phyloP scores from a whole-genome alignment of 805 yeast species.

The Kodamaea restingae region DNA sequence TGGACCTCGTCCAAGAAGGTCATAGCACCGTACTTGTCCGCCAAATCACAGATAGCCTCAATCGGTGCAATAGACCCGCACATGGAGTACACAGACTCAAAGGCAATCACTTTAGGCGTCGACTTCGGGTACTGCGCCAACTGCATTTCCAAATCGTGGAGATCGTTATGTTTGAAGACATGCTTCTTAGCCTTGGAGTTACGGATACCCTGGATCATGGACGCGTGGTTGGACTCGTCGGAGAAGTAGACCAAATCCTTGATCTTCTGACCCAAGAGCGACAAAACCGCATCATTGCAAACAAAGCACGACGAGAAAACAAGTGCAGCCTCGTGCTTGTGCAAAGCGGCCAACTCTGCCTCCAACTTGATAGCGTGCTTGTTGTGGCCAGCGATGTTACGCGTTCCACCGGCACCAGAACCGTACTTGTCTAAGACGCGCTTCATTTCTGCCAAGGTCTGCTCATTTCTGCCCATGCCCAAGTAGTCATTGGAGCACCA shows the following conservation, averaged over 20 bases:
- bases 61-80: slow-evolving; percentile 97
- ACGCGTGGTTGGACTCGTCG: slow-evolving; percentile 93
- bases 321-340: slow-evolving; percentile 90
- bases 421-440: slow-evolving; percentile 83
- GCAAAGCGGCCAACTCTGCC: slow-evolving; percentile 81
- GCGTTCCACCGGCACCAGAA: slow-evolving; percentile 98
- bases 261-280: slow-evolving; percentile 85
- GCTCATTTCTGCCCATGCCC: slow-evolving; percentile 84
- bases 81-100: slow-evolving; percentile 97
- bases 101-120: slow-evolving; percentile 93
- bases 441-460: slow-evolving; percentile 74
- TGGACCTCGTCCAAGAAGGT: slow-evolving; percentile 98
- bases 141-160: slow-evolving; percentile 74
- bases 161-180: slow-evolving; percentile 86
- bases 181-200: slow-evolving; percentile 88
- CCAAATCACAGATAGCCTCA: slow-evolving; percentile 86
- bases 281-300: slow-evolving; percentile 92
- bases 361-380: slow-evolving; percentile 84
- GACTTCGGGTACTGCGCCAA: slow-evolving; percentile 77
- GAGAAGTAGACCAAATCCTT: slow-evolving; percentile 88
- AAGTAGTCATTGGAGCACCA: slow-evolving; percentile 99
- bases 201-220: slow-evolving; percentile 94
- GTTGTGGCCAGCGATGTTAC: slow-evolving; percentile 98
- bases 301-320: slow-evolving; percentile 95
- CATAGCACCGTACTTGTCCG: slow-evolving; percentile 95